Conservation (phyloP, 2,329 filamentous ascomycete species). For the Shiraia sp. region DNA sequence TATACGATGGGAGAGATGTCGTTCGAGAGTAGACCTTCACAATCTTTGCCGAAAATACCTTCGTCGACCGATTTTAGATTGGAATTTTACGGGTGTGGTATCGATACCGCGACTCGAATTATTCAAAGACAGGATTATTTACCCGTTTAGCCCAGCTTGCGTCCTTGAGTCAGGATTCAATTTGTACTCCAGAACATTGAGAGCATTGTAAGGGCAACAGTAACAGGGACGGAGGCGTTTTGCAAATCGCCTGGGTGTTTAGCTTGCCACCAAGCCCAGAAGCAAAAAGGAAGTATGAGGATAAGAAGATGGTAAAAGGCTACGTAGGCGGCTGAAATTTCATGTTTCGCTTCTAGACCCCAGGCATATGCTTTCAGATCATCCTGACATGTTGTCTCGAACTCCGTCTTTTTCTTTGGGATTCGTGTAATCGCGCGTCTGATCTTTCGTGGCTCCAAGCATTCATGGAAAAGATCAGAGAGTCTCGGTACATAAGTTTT, state of each 20-base stretch:
- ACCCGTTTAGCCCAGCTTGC: too few species aligned
- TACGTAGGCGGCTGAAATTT: slow-evolving; percentile 3
- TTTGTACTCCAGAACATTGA: slow-evolving; percentile 5
- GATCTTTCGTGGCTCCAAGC: slow-evolving; percentile 3
- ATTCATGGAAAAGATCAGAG: slow-evolving; percentile 1
- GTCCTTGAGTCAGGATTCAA: slow-evolving; percentile 4
- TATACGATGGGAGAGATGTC: too few species aligned
- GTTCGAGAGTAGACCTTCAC: too few species aligned
- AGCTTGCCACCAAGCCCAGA: slow-evolving; percentile 4
- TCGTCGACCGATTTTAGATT: too few species aligned
- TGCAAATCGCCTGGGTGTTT: slow-evolving; percentile 6
- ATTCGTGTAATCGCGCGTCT: slow-evolving; percentile 1
- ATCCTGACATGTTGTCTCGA: neutral
- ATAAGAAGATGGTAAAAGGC: slow-evolving; percentile 6
- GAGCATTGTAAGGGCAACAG: slow-evolving; percentile 1
- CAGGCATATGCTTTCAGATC: slow-evolving; percentile 5
- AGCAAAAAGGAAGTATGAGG: slow-evolving; percentile 3
- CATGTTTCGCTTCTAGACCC: slow-evolving; percentile 7
- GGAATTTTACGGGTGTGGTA: too few species aligned
- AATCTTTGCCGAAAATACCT: too few species aligned
- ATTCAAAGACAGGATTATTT: too few species aligned
- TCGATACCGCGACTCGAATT: too few species aligned
- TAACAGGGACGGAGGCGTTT: slow-evolving; percentile 5
- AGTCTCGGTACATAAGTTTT: too few species aligned
- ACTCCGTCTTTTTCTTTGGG: slow-evolving; percentile 3